Percentiles rank a stretch among this genome's conserved stretches.
Evolutionary conservation across 139 green algal species (phyloP).

Genomic region (Nannochloris sp.): DNA sequence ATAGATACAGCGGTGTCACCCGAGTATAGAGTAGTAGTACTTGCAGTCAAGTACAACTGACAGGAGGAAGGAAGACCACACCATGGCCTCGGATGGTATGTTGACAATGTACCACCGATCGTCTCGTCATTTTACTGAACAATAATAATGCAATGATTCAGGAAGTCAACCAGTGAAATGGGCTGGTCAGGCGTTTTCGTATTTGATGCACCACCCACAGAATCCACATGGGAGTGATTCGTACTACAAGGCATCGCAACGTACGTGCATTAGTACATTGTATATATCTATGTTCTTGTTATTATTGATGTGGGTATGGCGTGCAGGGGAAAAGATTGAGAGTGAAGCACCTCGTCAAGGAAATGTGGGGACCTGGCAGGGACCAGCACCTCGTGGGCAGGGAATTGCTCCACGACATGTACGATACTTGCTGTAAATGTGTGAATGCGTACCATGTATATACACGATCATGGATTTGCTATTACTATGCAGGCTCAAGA

Average conservation of each 20-base stretch:
- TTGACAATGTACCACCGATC: neutral
- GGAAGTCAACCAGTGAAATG: constrained; percentile 52
- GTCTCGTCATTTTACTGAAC: neutral
- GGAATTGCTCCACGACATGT: constrained; percentile 7
- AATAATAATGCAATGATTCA: constrained; percentile 7
- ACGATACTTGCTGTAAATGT: neutral
- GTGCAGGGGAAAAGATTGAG: no score
- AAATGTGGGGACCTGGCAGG: constrained; percentile 64
- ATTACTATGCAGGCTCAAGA: neutral
- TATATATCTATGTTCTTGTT: no score
- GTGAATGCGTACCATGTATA: no score
- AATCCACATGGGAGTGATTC: constrained; percentile 38
- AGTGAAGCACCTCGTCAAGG: constrained; percentile 19
- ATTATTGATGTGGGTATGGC: no score
- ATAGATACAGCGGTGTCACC: no score
- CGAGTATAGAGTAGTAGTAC: no score
- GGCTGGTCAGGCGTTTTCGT: constrained; percentile 48
- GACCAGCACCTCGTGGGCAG: constrained; percentile 53
- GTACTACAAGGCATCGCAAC: constrained; percentile 26
- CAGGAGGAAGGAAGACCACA: neutral
- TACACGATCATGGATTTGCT: no score
- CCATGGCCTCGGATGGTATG: neutral
- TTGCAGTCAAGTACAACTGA: no score
- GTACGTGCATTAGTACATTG: no score
- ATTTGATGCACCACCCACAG: constrained; percentile 29